These are phyloP conservation scores for Saccharomycopsis microspora DNA, from an alignment of 805 yeast genomes.

Conservation along the genomic window DNA sequence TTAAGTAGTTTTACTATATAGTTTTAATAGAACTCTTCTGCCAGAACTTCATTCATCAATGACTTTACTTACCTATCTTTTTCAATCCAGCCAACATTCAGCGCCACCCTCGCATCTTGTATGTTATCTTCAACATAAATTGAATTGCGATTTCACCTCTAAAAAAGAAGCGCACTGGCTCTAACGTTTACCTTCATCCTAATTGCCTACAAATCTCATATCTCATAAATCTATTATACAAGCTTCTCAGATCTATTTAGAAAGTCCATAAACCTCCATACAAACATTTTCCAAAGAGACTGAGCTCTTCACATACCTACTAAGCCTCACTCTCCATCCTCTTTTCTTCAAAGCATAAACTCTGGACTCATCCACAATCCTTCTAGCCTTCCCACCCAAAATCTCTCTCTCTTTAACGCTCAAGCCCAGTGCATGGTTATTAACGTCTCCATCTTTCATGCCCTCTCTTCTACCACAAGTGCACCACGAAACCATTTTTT, in stretches of 20 bases:
- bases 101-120: no score
- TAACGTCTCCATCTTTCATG: conserved; percentile 25
- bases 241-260: conserved; percentile 14
- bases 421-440: conserved; percentile 36
- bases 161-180: no score
- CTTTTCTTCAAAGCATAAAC: conserved; percentile 30
- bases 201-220: no score
- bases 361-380: conserved; percentile 68
- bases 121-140: no score
- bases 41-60: no score
- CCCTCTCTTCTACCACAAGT: conserved; percentile 53
- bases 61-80: no score
- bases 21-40: no score
- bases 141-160: no score
- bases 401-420: conserved; percentile 37
- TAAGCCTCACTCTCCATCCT: conserved; percentile 36
- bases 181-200: no score
- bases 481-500: conserved; percentile 79
- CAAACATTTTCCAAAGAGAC: conserved; percentile 67
- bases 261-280: conserved; percentile 21
- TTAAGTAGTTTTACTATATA: no score
- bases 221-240: no score
- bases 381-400: conserved; percentile 58
- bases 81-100: no score
- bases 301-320: conserved; percentile 44